Percentiles rank a stretch among this genome's conserved stretches.
phyloP scores from a whole-genome alignment of 192 early-diverging fungal species.

The Backusella sp. region DNA sequence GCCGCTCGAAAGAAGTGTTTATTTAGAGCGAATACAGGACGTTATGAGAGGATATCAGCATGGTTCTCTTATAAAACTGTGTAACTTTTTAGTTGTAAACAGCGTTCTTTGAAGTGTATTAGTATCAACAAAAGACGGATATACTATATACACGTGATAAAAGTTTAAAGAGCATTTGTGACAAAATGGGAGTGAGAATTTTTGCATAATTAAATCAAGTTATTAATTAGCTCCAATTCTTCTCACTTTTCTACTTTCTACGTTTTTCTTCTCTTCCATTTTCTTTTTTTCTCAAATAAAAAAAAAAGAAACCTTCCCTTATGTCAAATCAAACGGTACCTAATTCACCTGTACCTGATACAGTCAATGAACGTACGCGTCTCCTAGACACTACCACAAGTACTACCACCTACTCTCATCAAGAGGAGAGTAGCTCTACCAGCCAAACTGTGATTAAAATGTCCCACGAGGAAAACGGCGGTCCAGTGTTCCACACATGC shows the following conservation, averaged over 20 bases:
- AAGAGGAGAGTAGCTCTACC: neutral
- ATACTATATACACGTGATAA: no score
- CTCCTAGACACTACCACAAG: neutral
- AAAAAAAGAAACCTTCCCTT: neutral
- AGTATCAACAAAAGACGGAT: no score
- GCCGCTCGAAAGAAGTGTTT: no score
- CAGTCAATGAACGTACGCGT: constrained; percentile 14
- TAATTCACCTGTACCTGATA: constrained; percentile 3
- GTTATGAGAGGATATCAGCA: no score
- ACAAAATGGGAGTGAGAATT: neutral
- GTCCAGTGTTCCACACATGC: neutral
- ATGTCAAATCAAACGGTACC: constrained; percentile 10
- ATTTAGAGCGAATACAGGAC: no score
- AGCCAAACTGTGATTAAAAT: constrained; percentile 5
- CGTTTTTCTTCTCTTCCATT: neutral
- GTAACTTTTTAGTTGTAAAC: no score
- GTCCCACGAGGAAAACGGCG: neutral
- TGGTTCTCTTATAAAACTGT: no score
- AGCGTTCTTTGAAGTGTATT: no score
- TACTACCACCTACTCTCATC: neutral
- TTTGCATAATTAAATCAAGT: neutral
- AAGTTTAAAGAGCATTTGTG: no score
- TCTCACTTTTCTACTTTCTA: neutral
- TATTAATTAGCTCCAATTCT: neutral
- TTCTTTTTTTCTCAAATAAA: constrained; percentile 7